Evolutionary conservation across 2,329 filamentous ascomycete genomes (phyloP), one percentile per base, ranked within the genome.

Genomic region (Colletotrichum plurivorum): DNA sequence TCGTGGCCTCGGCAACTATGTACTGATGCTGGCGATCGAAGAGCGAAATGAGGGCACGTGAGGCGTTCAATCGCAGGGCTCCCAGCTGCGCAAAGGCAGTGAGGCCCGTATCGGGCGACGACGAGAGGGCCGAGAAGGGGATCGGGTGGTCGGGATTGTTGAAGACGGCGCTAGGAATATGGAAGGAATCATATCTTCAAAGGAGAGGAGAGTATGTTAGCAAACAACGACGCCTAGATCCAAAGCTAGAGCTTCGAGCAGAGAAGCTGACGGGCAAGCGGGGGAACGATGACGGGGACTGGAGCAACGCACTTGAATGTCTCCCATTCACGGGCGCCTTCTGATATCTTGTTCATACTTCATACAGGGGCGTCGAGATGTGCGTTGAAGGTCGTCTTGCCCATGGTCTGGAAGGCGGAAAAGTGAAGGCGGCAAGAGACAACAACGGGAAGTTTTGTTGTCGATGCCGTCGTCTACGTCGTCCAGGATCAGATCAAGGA

Each of bases 1-100:
- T 78, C 1, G 85, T 85, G 6, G 85, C 84, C 70, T 88, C 86
- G 61, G 85, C 85, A 16, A 88, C 76, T 20, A 88, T 76, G 69
- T 87, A 82, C 68, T 89, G 85, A 53, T 80, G 73, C 5, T 78
- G 77, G 5, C 75, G 76, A 70, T 87, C 86, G 69, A 89, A 87
- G 18, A 89, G 76, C 1, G 86, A 88, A 55, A 89, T 80, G 22
- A 87, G 72, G 16, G 80, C 77, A 36, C 85, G 80, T 20, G 69
- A 66, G 4, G 69, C 55, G 39, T 80, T 77, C 4, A 87, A 76
- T 15, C 82, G 80, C 60, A 82, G 75, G 5, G 81, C 78, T 1
- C 80, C 85, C 5, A 88, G 79, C 72, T 88, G 84, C 20, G 85
- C 85, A 59, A 87, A 82, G 6, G 83, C 81, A 1, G 84, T 86